A percentile compares a stretch with the other conserved stretches of the same genome.
phyloP scores from a whole-genome alignment of 495 filamentous ascomycete genomes.

The Talaromyces ruber region DNA sequence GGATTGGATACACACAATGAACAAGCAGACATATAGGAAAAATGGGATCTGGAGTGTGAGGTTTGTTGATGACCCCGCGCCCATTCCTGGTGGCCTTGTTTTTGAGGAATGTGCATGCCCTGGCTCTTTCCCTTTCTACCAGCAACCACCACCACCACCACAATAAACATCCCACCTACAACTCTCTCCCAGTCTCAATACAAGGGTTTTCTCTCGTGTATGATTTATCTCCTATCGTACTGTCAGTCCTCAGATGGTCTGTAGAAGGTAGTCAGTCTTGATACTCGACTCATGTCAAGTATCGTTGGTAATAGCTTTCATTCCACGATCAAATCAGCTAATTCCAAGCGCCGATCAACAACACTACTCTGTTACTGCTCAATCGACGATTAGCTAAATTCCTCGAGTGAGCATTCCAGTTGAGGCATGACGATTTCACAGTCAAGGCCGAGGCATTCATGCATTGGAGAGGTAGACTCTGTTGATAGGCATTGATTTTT shows the following conservation, averaged over 20 bases:
- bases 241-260: background rate
- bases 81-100: background rate
- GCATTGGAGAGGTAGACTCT: background rate
- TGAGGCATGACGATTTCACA: background rate
- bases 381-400: background rate
- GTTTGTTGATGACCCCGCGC: background rate
- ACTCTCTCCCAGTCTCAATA: background rate
- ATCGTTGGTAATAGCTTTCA: background rate
- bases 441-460: background rate
- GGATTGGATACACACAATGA: background rate
- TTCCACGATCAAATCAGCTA: background rate
- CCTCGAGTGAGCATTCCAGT: background rate
- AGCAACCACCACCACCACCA: background rate
- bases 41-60: background rate
- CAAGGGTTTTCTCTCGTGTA: background rate
- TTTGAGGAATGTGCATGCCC: constrained; percentile 1
- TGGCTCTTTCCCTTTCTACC: background rate
- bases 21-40: background rate
- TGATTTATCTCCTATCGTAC: background rate
- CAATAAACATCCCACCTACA: background rate
- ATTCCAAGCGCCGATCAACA: background rate
- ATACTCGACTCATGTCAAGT: background rate
- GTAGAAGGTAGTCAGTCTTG: background rate
- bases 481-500: background rate
- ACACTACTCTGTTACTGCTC: background rate